phyloP scores from a whole-genome alignment of 2,329 filamentous ascomycete genomes.

The Verticillium tricorpus region DNA sequence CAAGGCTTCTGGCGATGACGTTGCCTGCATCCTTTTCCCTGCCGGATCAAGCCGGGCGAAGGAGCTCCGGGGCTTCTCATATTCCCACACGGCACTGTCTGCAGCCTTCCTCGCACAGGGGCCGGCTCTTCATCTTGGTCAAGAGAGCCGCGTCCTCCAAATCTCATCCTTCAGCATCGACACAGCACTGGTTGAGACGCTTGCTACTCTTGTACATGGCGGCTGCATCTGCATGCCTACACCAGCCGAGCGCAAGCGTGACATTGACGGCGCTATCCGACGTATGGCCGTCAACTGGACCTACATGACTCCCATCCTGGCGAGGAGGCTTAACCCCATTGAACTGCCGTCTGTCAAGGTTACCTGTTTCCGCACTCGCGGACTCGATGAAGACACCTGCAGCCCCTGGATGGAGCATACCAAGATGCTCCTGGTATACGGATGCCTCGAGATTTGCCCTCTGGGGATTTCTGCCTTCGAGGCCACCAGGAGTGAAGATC shows the following conservation, averaged over 20 bases:
- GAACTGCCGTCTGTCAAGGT: constrained; percentile 32
- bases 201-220: constrained; percentile 49
- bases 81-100: constrained; percentile 55
- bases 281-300: constrained; percentile 47
- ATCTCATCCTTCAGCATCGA: constrained; percentile 52
- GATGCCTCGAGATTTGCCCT: constrained; percentile 46
- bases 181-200: constrained; percentile 44
- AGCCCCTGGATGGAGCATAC: constrained; percentile 39
- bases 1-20: constrained; percentile 27
- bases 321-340: constrained; percentile 34
- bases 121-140: constrained; percentile 42
- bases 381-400: constrained; percentile 45
- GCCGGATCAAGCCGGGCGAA: constrained; percentile 46
- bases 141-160: constrained; percentile 50
- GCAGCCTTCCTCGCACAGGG: constrained; percentile 49
- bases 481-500: constrained; percentile 28
- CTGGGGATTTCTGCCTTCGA: constrained; percentile 45
- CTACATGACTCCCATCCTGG: constrained; percentile 56
- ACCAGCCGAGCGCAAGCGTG: constrained; percentile 40
- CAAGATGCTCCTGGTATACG: constrained; percentile 46
- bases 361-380: constrained; percentile 42
- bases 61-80: constrained; percentile 56
- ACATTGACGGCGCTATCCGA: constrained; percentile 45
- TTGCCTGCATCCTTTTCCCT: constrained; percentile 59
- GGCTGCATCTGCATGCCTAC: constrained; percentile 57